Evolutionary conservation across 2,329 filamentous ascomycete species (phyloP).

Genomic region (Ophiobolus disseminans): DNA sequence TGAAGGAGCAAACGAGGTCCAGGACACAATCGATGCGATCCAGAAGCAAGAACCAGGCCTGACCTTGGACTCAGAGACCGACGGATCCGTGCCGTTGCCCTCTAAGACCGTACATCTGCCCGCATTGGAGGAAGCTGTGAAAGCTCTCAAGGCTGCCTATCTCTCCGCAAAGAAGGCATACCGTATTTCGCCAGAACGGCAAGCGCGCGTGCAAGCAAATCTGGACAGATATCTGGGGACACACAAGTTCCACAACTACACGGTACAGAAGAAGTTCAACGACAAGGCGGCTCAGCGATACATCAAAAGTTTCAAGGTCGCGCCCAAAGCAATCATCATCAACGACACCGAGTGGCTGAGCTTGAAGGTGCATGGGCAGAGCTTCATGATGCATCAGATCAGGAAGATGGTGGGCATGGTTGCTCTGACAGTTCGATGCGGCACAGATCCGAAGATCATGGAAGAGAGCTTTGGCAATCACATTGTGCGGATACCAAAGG

Average conservation of each 20-base stretch:
- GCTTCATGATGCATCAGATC: constrained; percentile 99
- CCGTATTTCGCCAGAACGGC: constrained; percentile 75
- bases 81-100: constrained; percentile 38
- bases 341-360: constrained; percentile 94
- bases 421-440: constrained; percentile 82
- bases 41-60: constrained; percentile 34
- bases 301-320: constrained; percentile 88
- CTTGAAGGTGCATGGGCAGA: constrained; percentile 94
- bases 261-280: constrained; percentile 80
- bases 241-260: constrained; percentile 96
- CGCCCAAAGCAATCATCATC: constrained; percentile 73
- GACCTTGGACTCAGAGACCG: constrained; percentile 35
- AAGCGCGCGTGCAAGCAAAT: constrained; percentile 76
- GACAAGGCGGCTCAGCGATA: constrained; percentile 87
- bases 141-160: constrained; percentile 77
- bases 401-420: constrained; percentile 98
- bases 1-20: constrained; percentile 26
- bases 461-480: constrained; percentile 72
- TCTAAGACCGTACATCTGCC: constrained; percentile 33
- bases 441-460: constrained; percentile 75
- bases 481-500: constrained; percentile 90
- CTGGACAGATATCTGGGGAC: constrained; percentile 82
- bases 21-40: constrained; percentile 32
- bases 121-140: constrained; percentile 53
- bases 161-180: constrained; percentile 83